Conservation (phyloP, 306 rosid genomes). For the Quillaja saponaria region DNA sequence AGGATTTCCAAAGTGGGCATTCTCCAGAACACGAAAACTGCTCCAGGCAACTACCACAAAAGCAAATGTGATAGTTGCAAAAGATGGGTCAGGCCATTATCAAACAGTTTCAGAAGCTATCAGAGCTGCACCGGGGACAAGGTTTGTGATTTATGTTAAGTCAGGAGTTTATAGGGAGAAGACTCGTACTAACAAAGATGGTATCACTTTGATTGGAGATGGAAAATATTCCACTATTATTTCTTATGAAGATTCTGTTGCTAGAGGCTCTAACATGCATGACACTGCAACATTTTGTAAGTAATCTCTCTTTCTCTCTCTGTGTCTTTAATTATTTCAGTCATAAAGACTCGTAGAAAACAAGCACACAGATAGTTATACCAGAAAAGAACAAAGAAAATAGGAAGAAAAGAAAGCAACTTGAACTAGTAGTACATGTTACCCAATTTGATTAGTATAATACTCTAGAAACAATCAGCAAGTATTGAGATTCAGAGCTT, state of each 20-base stretch:
- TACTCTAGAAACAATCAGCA: too few relatives aligned
- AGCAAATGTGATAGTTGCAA: conserved; percentile 48
- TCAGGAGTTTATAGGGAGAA: conserved; percentile 53
- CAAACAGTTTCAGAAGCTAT: conserved; percentile 51
- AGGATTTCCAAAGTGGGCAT: conserved; percentile 42
- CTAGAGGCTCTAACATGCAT: conserved; percentile 31
- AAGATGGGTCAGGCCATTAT: conserved; percentile 53
- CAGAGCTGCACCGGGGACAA: conserved; percentile 41
- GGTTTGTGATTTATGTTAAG: conserved; percentile 58
- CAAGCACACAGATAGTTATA: too few relatives aligned
- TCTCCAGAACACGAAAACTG: conserved; percentile 30
- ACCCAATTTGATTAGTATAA: not conserved
- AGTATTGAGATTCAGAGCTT: too few relatives aligned
- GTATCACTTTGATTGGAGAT: conserved; percentile 58
- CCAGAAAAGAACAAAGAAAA: too few relatives aligned
- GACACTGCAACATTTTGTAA: conserved; percentile 48
- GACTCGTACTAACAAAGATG: conserved; percentile 41
- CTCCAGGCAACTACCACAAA: conserved; percentile 34
- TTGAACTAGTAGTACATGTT: too few relatives aligned
- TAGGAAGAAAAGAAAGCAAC: too few relatives aligned
- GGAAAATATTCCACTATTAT: conserved; percentile 49
- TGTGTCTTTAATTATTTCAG: not conserved
- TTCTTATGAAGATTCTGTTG: conserved; percentile 32
- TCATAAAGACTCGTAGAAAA: too few relatives aligned
- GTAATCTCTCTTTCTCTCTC: conserved; percentile 16